Base-by-base conservation (phyloP, 345 rosid species). In the Dipteronia sinensis region DNA sequence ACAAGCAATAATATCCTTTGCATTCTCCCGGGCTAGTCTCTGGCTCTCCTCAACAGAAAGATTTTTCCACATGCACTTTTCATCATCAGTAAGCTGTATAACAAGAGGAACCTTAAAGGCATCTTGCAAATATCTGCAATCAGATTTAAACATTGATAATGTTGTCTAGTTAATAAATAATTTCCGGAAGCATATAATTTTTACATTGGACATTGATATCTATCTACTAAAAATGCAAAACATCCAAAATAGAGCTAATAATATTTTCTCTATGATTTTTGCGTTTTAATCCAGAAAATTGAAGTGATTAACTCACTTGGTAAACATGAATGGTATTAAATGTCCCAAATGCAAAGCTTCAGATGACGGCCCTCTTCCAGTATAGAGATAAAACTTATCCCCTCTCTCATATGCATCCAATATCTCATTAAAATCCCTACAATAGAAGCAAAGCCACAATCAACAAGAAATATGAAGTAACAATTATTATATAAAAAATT, bases 361-460 rank as follows among this genome's bases (percentile, higher is more conserved):
- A 23, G 99, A 96, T 46, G 99, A 96, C 27, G 99, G 99, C 20
- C 99, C 98, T 76, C 99, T 81, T 7, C 99, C 97, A 1, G 99
- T 94, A 67, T 94, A 96, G 34, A 96, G 82, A 83, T 96, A 96
- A 76, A 94, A 96, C 78, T 91, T 92, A 61, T 94, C 87, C 20
- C 97, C 98, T 65, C 73, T 83, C 91, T 96, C 97, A 64, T 82
- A 91, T 2, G 94, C 95, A 71, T 92, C 92, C 85, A 95, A 72
- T 58, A 93, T 86, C 71, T 92, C 96, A 64, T 87, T 86, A 68
- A 95, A 90, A 79, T 93, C 99, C 23, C 92, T 90, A 63, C 20
- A 59, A 20, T 20, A 59, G 64, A 59, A 59, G 64, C 27, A 2
- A 59, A 1, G 64, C 23, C 23, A 22, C 13, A 59, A 59, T n/a